phyloP scores from a whole-genome alignment of 2,329 filamentous ascomycete genomes.

The Cladophialophora chaetospira region DNA sequence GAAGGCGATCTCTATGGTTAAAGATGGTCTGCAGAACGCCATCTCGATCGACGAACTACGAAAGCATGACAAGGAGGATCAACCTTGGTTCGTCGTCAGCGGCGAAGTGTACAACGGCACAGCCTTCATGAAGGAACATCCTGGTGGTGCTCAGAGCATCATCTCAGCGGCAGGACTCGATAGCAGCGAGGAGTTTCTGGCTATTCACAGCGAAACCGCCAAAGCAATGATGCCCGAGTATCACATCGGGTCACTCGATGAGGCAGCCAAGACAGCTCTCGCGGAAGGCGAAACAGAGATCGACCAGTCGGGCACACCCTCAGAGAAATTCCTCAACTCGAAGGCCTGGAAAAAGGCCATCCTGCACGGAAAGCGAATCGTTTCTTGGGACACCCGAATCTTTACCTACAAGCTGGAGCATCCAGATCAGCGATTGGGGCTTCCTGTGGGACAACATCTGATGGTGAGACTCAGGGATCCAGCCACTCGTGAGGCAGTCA shows the following conservation, averaged over 20 bases:
- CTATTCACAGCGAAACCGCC: slow-evolving; percentile 89
- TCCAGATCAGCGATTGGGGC: slow-evolving; percentile 67
- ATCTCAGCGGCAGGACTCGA: slow-evolving; percentile 79
- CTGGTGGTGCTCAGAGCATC: slow-evolving; percentile 84
- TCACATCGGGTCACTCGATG: slow-evolving; percentile 77
- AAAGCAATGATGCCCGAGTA: slow-evolving; percentile 86
- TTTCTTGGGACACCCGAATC: slow-evolving; percentile 77
- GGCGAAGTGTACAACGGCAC: slow-evolving; percentile 89
- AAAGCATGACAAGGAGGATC: slow-evolving; percentile 63
- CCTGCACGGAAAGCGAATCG: slow-evolving; percentile 65
- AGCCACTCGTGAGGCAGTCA: slow-evolving; percentile 68
- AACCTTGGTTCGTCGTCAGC: slow-evolving; percentile 85
- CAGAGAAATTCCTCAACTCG: slow-evolving; percentile 68
- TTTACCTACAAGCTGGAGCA: slow-evolving; percentile 81
- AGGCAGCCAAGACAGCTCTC: slow-evolving; percentile 59
- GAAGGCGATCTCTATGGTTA: slow-evolving; percentile 76
- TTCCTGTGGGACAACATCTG: slow-evolving; percentile 83
- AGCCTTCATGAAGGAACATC: slow-evolving; percentile 75
- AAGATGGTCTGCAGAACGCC: slow-evolving; percentile 61
- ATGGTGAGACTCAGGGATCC: slow-evolving; percentile 80
- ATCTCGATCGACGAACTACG: slow-evolving; percentile 74
- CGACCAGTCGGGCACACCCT: slow-evolving; percentile 47
- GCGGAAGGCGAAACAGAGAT: slow-evolving; percentile 48
- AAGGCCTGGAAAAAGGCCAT: slow-evolving; percentile 73
- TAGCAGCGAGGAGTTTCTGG: slow-evolving; percentile 83